These are phyloP conservation scores for Pinus albicaulis DNA, from an alignment of 75 land plant genomes.

Conservation along the genomic window DNA sequence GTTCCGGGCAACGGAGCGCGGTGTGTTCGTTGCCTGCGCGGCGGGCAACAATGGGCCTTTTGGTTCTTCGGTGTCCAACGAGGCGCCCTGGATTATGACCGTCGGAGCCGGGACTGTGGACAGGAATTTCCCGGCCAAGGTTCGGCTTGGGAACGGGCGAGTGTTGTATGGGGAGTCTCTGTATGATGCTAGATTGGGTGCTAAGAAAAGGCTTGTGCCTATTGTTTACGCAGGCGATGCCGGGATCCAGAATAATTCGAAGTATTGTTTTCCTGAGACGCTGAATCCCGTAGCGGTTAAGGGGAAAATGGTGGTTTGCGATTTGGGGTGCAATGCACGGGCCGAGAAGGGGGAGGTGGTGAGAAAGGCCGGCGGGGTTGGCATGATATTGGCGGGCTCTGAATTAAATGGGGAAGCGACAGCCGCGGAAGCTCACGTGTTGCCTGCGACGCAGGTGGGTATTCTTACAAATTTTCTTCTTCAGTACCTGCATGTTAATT, in stretches of 20 bases:
- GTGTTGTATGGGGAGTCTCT: slow-evolving; percentile 29
- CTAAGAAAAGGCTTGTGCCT: slow-evolving; percentile 18
- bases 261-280: no score
- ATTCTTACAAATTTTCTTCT: no score
- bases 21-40: slow-evolving; percentile 43
- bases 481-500: no score
- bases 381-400: no score
- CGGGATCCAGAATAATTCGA: not conserved
- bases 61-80: slow-evolving; percentile 29
- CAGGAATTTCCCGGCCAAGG: slow-evolving; percentile 43
- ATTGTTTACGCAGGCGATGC: slow-evolving; percentile 26
- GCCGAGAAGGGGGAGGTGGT: no score
- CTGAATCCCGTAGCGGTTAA: no score
- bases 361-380: no score
- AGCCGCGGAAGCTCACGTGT: no score
- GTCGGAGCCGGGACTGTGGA: slow-evolving; percentile 57
- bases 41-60: slow-evolving; percentile 55
- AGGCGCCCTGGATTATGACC: slow-evolving; percentile 56
- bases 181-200: slow-evolving; percentile 33
- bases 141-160: slow-evolving; percentile 35
- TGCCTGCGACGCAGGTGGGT: no score
- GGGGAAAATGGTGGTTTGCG: no score
- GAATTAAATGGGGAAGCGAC: no score
- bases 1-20: slow-evolving; percentile 35
- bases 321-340: no score